Evolutionary conservation across 169 alveolate genomes (phyloP).

Genomic region (Cryptosporidium meleagridis): DNA sequence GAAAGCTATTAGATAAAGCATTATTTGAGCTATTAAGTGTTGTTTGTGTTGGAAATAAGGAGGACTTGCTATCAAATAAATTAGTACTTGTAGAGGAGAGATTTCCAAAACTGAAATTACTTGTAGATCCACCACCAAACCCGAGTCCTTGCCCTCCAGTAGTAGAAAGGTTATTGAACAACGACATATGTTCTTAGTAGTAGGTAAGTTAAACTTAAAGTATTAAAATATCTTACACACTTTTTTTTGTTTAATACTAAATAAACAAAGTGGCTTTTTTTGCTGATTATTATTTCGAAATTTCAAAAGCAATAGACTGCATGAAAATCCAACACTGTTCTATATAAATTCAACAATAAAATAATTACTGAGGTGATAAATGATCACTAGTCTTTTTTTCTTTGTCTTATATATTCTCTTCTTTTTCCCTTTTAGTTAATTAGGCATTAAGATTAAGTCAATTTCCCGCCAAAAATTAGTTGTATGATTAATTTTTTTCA

Average conservation of each 20-base stretch:
- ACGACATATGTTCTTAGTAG: slow-evolving; percentile 12
- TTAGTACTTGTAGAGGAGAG: slow-evolving; percentile 8
- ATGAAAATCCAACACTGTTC: not conserved
- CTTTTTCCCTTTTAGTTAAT: no score
- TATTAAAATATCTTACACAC: not conserved
- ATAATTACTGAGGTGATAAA: not conserved
- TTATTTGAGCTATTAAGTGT: not conserved
- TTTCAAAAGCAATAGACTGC: not conserved
- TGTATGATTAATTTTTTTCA: no score
- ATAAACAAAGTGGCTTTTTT: not conserved
- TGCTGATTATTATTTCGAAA: not conserved
- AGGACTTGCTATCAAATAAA: slow-evolving; percentile 25
- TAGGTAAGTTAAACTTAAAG: not conserved
- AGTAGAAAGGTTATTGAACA: slow-evolving; percentile 11
- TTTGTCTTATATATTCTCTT: not conserved
- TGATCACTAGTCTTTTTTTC: not conserved
- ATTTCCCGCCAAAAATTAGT: not conserved
- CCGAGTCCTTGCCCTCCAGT: slow-evolving; percentile 44
- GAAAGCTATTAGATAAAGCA: slow-evolving; percentile 4
- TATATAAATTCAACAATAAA: not conserved
- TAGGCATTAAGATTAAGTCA: not conserved
- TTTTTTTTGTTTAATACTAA: not conserved
- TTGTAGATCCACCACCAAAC: slow-evolving; percentile 9
- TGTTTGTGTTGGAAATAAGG: not conserved
- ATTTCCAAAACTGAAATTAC: slow-evolving; percentile 13